Base-by-base conservation (phyloP, 2,329 filamentous ascomycete genomes). In the Nannizzia gypsea region DNA sequence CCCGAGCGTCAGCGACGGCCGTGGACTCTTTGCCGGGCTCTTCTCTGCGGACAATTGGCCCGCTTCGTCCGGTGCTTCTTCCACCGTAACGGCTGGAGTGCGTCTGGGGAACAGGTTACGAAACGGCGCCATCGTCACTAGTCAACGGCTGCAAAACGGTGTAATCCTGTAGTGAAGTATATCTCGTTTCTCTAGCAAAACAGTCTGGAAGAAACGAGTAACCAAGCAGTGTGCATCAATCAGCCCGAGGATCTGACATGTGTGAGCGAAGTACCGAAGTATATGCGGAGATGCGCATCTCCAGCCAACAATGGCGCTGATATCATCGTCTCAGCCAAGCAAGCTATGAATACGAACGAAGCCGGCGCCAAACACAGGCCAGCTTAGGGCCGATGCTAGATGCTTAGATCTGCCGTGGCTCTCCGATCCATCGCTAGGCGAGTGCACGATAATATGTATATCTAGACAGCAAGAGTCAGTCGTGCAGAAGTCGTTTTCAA, bases 81-180 rank as follows among this genome's bases (percentile, higher is more conserved):
- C 69, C 63, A 64, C 65, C 15, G 48, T 60, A 63, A 69, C 69
- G 65, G 71, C 72, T 6, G 36, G 54, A 63, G 68, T 64, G 58
- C 83, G 84, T 67, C 82, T 82, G 60, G 81, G 76, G 70, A 90
- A 87, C 31, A 86, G 84, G 72, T 89, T 90, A 66, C 87, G 84
- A 69, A 89, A 87, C 20, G 77, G 76, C 63, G 83, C 81, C 85
- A 88, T 88, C 61, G 65, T 76, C 59, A 60, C 46, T 60, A 57
- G 59, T 26, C 22, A 50, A 36, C 31, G 6, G 31, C n/a, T n/a
- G 31, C 31, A 36, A 36, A 11, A 13, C 17, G 44, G 20, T 50
- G 44, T 26, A 13, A n/a, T n/a, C n/a, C n/a, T n/a, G n/a, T n/a
- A n/a, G n/a, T n/a, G n/a, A n/a, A n/a, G 38, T 42, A 42, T 42